phyloP scores from a whole-genome alignment of 306 rosid genomes.

The Cucumis cinereus region DNA sequence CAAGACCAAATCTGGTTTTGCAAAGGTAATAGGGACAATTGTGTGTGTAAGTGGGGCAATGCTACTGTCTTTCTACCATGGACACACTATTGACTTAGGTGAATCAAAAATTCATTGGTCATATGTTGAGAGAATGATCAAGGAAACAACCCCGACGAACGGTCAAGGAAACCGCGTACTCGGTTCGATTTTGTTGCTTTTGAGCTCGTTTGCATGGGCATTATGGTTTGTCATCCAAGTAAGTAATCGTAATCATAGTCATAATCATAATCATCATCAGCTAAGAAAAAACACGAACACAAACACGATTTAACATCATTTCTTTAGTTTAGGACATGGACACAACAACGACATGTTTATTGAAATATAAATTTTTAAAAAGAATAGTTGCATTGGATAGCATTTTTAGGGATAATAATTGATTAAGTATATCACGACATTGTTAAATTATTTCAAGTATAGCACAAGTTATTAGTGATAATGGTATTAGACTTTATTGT shows the following conservation, averaged over 20 bases:
- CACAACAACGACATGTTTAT: too few relatives aligned
- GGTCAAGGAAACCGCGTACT: neutral
- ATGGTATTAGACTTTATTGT: too few relatives aligned
- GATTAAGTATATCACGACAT: too few relatives aligned
- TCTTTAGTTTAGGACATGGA: too few relatives aligned
- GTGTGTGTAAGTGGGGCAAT: conserved; percentile 66
- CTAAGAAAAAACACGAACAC: too few relatives aligned
- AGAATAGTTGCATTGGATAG: too few relatives aligned
- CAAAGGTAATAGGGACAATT: conserved; percentile 49
- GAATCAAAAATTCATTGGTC: conserved; percentile 64
- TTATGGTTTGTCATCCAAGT: conserved; percentile 12
- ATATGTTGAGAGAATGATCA: conserved; percentile 17
- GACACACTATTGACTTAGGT: conserved; percentile 32
- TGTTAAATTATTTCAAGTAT: too few relatives aligned
- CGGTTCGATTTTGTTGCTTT: neutral
- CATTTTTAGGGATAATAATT: too few relatives aligned
- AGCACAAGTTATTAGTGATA: too few relatives aligned
- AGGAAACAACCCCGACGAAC: neutral
- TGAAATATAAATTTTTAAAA: too few relatives aligned
- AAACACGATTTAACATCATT: too few relatives aligned
- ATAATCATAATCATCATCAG: too few relatives aligned
- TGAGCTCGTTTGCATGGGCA: neutral
- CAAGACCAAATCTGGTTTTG: conserved; percentile 28
- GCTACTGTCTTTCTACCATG: conserved; percentile 66
- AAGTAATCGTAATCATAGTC: neutral